phyloP scores from a whole-genome alignment of 202 grass and related monocot genomes.

The Alloteropsis angusta region DNA sequence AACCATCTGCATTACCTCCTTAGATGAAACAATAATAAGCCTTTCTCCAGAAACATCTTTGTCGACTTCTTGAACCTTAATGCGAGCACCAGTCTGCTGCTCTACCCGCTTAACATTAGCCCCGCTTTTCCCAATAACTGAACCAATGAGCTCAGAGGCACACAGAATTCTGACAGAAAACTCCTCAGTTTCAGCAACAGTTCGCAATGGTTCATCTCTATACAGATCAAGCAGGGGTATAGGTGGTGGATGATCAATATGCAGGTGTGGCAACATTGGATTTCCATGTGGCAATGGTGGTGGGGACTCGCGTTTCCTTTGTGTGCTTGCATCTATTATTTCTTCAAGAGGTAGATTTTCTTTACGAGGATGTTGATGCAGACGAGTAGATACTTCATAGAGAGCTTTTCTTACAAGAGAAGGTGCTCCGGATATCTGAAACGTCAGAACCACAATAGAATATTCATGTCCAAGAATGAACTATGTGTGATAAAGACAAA shows the following conservation, averaged over 20 bases:
- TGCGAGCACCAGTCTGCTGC: slow-evolving; percentile 79
- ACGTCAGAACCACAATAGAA: slow-evolving; percentile 10
- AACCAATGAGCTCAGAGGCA: slow-evolving; percentile 70
- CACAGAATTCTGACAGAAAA: slow-evolving; percentile 75
- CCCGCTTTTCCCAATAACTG: slow-evolving; percentile 84
- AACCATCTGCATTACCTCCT: slow-evolving; percentile 66
- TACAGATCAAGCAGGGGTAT: slow-evolving; percentile 51
- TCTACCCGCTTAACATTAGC: slow-evolving; percentile 72
- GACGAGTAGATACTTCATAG: slow-evolving; percentile 74
- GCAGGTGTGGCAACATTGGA: slow-evolving; percentile 39
- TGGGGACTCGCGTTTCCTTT: slow-evolving; percentile 34
- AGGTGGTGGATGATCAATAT: slow-evolving; percentile 38
- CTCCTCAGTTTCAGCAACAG: slow-evolving; percentile 53
- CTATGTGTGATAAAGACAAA: neutral
- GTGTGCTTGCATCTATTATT: slow-evolving; percentile 84
- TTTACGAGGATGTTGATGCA: slow-evolving; percentile 83
- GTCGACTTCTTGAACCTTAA: slow-evolving; percentile 68
- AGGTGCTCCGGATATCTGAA: slow-evolving; percentile 73
- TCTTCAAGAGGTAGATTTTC: slow-evolving; percentile 86
- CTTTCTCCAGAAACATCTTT: slow-evolving; percentile 67
- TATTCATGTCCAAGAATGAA: slow-evolving; percentile 14
- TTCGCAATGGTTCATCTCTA: slow-evolving; percentile 40
- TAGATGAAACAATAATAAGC: slow-evolving; percentile 73
- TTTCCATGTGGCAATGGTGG: slow-evolving; percentile 43
- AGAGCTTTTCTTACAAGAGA: slow-evolving; percentile 80